Conservation (phyloP, 179 eudicot genomes). For the Patellifolia procumbens region DNA sequence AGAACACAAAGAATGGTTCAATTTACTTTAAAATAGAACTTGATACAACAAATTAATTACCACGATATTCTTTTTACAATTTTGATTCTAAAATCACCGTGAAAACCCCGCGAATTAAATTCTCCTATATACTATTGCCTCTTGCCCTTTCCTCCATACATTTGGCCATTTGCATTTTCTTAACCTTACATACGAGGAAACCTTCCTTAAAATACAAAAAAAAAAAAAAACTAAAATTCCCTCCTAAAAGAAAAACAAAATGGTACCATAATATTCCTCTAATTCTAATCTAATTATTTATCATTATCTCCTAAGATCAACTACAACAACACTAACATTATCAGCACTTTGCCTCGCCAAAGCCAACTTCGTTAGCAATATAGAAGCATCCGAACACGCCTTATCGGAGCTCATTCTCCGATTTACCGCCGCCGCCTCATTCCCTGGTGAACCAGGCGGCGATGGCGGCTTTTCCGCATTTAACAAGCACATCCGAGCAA, state of each 20-base stretch:
- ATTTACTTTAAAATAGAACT: not conserved
- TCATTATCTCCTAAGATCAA: slow-evolving; percentile 64
- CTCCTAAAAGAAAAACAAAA: not conserved
- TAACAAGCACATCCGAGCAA: slow-evolving; percentile 74
- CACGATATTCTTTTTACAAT: slow-evolving; percentile 13
- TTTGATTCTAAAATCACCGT: slow-evolving; percentile 11
- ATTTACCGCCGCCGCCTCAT: slow-evolving; percentile 29
- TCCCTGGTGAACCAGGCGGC: slow-evolving; percentile 40
- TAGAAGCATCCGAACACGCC: slow-evolving; percentile 80
- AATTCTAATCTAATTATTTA: not conserved
- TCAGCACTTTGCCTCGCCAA: slow-evolving; percentile 79
- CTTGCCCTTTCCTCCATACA: slow-evolving; percentile 9
- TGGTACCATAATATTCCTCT: not conserved
- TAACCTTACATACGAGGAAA: slow-evolving; percentile 4
- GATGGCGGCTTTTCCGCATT: slow-evolving; percentile 47
- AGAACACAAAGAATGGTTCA: not conserved
- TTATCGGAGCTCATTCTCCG: slow-evolving; percentile 56
- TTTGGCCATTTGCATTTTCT: not conserved
- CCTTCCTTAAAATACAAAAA: not conserved
- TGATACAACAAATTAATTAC: slow-evolving; percentile 15
- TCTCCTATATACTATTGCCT: not conserved
- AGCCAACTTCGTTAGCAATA: slow-evolving; percentile 75
- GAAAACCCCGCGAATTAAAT: not conserved
- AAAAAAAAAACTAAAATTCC: not conserved
- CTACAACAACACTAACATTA: slow-evolving; percentile 87